Conservation (phyloP, 2,329 filamentous ascomycete species). For the Fusarium sp. region DNA sequence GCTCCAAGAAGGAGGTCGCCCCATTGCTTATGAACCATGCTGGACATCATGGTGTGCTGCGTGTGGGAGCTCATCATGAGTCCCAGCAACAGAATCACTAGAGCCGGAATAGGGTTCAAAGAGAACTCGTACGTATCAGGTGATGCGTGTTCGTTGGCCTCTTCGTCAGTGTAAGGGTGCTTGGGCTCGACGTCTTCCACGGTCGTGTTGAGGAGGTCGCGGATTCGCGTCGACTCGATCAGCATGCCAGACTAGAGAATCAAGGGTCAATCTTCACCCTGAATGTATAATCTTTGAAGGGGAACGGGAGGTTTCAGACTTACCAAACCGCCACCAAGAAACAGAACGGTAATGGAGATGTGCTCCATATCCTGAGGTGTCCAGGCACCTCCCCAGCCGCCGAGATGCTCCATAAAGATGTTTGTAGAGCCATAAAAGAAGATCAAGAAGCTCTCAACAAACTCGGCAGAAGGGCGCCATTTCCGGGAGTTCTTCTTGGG, state of each 20-base stretch:
- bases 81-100: constrained; percentile 89
- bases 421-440: constrained; percentile 92
- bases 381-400: constrained; percentile 79
- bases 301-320: constrained; percentile 53
- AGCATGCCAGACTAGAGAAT: constrained; percentile 80
- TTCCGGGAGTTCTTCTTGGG: constrained; percentile 70
- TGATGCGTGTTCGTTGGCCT: constrained; percentile 64
- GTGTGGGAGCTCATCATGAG: constrained; percentile 97
- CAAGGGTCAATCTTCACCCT: constrained; percentile 44
- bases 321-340: constrained; percentile 91
- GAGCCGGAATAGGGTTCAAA: constrained; percentile 88
- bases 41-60: constrained; percentile 85
- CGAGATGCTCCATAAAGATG: constrained; percentile 92
- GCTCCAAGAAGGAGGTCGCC: constrained; percentile 87
- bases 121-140: constrained; percentile 81
- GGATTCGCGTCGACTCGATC: constrained; percentile 80
- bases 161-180: constrained; percentile 59
- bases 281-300: not conserved
- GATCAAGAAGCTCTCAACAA: constrained; percentile 90
- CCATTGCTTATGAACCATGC: constrained; percentile 96
- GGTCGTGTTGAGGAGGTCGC: constrained; percentile 74
- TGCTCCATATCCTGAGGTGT: constrained; percentile 88
- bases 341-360: constrained; percentile 91
- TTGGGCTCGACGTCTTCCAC: constrained; percentile 56
- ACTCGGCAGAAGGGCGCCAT: constrained; percentile 87